Evolutionary conservation across 352 stramenopile species (phyloP), one percentile per base, ranked within the genome.

Genomic region (Blastocystis sp.): DNA sequence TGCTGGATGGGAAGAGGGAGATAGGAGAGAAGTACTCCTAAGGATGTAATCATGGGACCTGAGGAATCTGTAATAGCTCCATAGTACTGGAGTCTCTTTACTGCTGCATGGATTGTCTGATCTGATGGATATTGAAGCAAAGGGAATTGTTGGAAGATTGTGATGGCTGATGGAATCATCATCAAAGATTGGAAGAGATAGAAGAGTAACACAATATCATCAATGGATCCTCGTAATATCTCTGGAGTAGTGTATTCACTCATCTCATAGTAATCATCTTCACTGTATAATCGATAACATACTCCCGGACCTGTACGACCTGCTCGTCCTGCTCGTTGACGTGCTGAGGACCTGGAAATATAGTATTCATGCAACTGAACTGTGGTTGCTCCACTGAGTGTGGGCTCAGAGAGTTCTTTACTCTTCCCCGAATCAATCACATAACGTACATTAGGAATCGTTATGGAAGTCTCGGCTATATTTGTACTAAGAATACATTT

Each of bases 391-490:
- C 24, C n/a, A 27, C 42, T 35, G 2, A 79, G 66, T 5, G 66
- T 60, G 3, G 78, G 66, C 13, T 64, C 37, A 33, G n/a, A 27
- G n/a, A 89, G 51, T 48, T 89, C 60, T 37, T 89, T 89, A n/a
- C n/a, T 76, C 78, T 96, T 94, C 3, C 97, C 97, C 33, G 92
- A 95, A 92, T 99, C 97, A 77, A 99, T 95, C 0, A 99, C 97
- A 89, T 97, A 96, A 4, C 95, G 92, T 30, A 98, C 95, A 79
- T 98, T 97, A 37, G 97, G 97, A 90, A 99, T 99, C 7, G 97
- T 99, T 87, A 99, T 98, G 30, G 95, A 98, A 56, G 96, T 98
- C 91, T 98, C 95, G 51, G 95, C 95, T 91, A 98, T 98, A 91
- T 98, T 98, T n/a, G 95, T 98, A 30, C 94, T 93, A 19, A 93